These are phyloP conservation scores for Heimioporus sp. DNA, from an alignment of 768 basidiomycete genomes.

Conservation along the genomic window DNA sequence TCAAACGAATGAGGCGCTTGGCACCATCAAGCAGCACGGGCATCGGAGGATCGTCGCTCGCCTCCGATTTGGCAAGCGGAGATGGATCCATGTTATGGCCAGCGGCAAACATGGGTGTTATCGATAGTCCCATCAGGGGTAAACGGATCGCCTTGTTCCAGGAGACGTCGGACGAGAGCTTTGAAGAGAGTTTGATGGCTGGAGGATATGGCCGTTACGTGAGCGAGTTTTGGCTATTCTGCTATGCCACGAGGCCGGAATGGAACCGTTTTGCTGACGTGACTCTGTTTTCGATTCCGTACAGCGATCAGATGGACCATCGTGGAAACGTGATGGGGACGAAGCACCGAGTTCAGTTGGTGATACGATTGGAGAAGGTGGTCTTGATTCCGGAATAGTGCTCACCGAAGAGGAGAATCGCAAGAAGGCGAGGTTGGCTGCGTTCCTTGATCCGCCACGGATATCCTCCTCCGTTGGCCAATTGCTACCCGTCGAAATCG, in stretches of 20 bases:
- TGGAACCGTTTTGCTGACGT: slow-evolving; percentile 12
- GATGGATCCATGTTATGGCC: slow-evolving; percentile 20
- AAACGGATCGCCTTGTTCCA: slow-evolving; percentile 73
- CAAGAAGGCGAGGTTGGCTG: slow-evolving; percentile 66
- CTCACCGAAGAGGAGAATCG: slow-evolving; percentile 58
- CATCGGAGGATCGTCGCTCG: slow-evolving; percentile 7
- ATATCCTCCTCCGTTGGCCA: slow-evolving; percentile 33
- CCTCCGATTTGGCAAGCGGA: slow-evolving; percentile 9
- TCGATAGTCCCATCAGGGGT: slow-evolving; percentile 70
- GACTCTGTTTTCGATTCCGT: slow-evolving; percentile 1
- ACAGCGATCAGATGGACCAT: slow-evolving; percentile 24
- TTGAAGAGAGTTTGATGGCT: slow-evolving; percentile 81
- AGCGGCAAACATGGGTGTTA: slow-evolving; percentile 50
- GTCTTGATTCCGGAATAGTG: slow-evolving; percentile 2
- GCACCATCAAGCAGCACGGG: slow-evolving; percentile 34
- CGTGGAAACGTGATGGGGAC: slow-evolving; percentile 19
- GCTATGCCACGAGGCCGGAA: not conserved
- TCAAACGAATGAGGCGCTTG: slow-evolving; percentile 56
- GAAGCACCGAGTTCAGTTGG: slow-evolving; percentile 13
- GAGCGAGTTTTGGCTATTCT: slow-evolving; percentile 25
- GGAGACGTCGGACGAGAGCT: slow-evolving; percentile 80
- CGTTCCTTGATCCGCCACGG: slow-evolving; percentile 51
- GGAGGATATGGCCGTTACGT: slow-evolving; percentile 80
- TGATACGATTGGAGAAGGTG: slow-evolving; percentile 13
- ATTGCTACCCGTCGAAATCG: slow-evolving; percentile 62